Base-by-base conservation (phyloP, 2,329 filamentous ascomycete genomes). In the Metarhizium anisopliae region DNA sequence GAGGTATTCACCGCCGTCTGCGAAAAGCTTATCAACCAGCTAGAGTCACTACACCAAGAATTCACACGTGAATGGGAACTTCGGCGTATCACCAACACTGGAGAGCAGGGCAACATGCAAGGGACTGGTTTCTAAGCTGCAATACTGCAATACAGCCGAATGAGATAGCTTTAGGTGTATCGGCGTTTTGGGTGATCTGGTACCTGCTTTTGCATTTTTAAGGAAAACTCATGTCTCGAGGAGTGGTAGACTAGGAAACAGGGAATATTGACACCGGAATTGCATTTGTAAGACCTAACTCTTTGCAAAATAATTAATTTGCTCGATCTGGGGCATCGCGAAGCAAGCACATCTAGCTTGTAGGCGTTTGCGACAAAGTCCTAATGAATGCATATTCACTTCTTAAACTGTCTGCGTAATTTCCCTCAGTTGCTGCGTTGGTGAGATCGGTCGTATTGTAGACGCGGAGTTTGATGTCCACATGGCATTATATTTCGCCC, bases 1-100 rank as follows among this genome's bases (percentile, higher is more conserved):
- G 90, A 96, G 63, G 91, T 92, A 1, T 79, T 99, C 45, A 78
- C 94, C 55, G 81, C 85, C 53, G 86, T 87, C 47, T 95, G 89
- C 74, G 84, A 88, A 70, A 86, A 91, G 62, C 79, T 96, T 50
- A 88, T 99, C 60, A 81, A 84, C 57, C 86, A 95, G 61, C 82
- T 96, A 55, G 86, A 86, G 55, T 85, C 85, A 61, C 77, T 99
- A 57, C 87, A 87, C 60, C 84, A 89, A 61, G 90, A 95, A 68
- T 96, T 97, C 70, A 95, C 89, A 20, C 91, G 93, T 67, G 93
- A 97, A 72, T 94, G 85, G 74, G 90, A 95, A 72, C 75, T 95
- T 64, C 85, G 90, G 65, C 92, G 91, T 73, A 93, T 95, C 80
- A 89, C 86, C 58, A 82, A 82, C 49, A 83, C 82, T 25, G 81